phyloP scores from a whole-genome alignment of 768 basidiomycete genomes.

The Brasilioporus rufonigricans region DNA sequence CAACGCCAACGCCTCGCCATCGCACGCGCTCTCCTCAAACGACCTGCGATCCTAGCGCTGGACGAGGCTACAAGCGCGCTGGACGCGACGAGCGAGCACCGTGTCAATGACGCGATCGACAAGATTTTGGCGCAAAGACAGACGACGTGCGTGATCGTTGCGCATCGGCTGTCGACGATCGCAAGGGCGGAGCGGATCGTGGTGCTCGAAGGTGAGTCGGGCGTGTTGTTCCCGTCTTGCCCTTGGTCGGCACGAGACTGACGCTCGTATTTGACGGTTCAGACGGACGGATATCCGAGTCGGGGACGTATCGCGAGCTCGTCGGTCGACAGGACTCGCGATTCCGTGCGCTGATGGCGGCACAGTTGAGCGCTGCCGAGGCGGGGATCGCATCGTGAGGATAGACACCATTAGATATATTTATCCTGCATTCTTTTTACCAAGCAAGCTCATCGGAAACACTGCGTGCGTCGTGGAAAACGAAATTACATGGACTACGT shows the following conservation, averaged over 20 bases:
- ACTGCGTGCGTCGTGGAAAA: not conserved
- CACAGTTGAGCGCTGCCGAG: conserved; percentile 64
- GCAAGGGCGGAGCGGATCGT: conserved; percentile 88
- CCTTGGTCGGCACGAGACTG: not conserved
- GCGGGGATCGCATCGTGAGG: conserved; percentile 12
- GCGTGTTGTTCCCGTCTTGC: not conserved
- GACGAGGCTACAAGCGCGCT: conserved; percentile 90
- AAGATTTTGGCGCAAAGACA: conserved; percentile 75
- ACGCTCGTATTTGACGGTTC: not conserved
- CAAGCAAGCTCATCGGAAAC: not conserved
- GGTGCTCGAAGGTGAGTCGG: conserved; percentile 72
- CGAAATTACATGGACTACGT: no score
- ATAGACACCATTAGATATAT: conserved; percentile 7
- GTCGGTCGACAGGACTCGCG: conserved; percentile 71
- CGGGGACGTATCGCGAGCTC: conserved; percentile 77
- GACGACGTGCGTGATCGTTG: conserved; percentile 87
- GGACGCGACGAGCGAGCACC: conserved; percentile 85
- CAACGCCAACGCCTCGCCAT: conserved; percentile 82
- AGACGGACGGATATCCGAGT: conserved; percentile 80
- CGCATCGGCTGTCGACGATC: conserved; percentile 87
- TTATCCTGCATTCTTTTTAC: not conserved
- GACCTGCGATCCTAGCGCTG: conserved; percentile 82
- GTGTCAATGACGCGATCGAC: conserved; percentile 85
- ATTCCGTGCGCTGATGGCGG: conserved; percentile 87
- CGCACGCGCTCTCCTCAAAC: conserved; percentile 83